phyloP scores from a whole-genome alignment of 1,139 yeast genomes.

The Saccharomyces hybrid region DNA sequence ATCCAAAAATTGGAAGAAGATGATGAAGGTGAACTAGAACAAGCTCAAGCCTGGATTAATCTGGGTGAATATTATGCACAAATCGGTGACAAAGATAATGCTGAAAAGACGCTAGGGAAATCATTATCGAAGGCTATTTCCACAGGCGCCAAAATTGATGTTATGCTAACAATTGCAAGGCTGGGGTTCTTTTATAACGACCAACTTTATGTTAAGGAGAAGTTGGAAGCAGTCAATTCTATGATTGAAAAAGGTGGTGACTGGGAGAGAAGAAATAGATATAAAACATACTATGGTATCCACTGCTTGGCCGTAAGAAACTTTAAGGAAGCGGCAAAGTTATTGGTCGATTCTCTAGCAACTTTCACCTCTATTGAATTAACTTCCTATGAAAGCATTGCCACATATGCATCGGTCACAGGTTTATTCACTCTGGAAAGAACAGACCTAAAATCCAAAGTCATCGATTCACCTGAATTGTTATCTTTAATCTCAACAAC shows the following conservation, averaged over 20 bases:
- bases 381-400: slow-evolving; percentile 83
- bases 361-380: slow-evolving; percentile 96
- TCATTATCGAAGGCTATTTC: slow-evolving; percentile 78
- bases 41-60: slow-evolving; percentile 65
- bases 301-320: slow-evolving; percentile 79
- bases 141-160: slow-evolving; percentile 85
- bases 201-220: slow-evolving; percentile 58
- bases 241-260: slow-evolving; percentile 96
- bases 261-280: slow-evolving; percentile 96
- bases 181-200: slow-evolving; percentile 85
- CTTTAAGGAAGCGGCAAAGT: slow-evolving; percentile 73
- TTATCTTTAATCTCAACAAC: slow-evolving; percentile 71
- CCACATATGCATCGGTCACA: slow-evolving; percentile 77
- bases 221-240: slow-evolving; percentile 63
- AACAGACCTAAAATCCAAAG: slow-evolving; percentile 72
- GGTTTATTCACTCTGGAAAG: slow-evolving; percentile 81
- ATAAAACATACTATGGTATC: slow-evolving; percentile 85
- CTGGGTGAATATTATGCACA: slow-evolving; percentile 84
- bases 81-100: slow-evolving; percentile 74
- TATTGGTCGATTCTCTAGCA: slow-evolving; percentile 84
- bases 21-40: slow-evolving; percentile 86
- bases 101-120: slow-evolving; percentile 62
- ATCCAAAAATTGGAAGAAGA: slow-evolving; percentile 76
- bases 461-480: slow-evolving; percentile 92
- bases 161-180: slow-evolving; percentile 71